Conservation (phyloP, 768 basidiomycete species). For the Lentinula guzmanii region DNA sequence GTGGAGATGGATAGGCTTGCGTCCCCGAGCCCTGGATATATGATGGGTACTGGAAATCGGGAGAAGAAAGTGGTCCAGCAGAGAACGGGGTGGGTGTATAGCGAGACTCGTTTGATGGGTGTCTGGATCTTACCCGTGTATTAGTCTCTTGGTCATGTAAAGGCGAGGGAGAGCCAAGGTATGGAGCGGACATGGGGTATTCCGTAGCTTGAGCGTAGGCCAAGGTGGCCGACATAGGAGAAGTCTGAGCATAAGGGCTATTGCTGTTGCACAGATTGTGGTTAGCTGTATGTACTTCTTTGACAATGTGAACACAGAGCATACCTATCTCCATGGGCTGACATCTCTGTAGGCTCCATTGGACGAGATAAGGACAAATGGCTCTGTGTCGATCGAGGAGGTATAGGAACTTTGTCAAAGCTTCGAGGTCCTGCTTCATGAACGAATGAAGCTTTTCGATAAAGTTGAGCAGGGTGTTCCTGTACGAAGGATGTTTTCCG, state of each 20-base stretch:
- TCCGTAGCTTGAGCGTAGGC: constrained; percentile 4
- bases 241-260: neutral
- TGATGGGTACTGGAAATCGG: no score
- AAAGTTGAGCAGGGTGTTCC: neutral
- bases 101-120: neutral
- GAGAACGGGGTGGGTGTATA: neutral
- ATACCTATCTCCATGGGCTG: neutral
- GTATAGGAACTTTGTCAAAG: neutral
- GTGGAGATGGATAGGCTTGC: neutral
- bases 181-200: neutral
- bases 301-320: neutral
- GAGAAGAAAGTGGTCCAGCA: neutral
- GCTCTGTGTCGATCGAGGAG: neutral
- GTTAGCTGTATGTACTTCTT: neutral
- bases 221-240: constrained; percentile 1
- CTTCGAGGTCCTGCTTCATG: neutral
- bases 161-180: neutral
- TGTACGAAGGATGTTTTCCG: constrained; percentile 4
- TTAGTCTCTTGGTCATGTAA: neutral
- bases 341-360: neutral
- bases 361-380: constrained; percentile 3
- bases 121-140: neutral
- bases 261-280: neutral
- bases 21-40: neutral
- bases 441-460: neutral